Evolutionary conservation across 2,329 filamentous ascomycete species (phyloP), one percentile per base, ranked within the genome.

Genomic region (Hirsutella rhossiliensis): DNA sequence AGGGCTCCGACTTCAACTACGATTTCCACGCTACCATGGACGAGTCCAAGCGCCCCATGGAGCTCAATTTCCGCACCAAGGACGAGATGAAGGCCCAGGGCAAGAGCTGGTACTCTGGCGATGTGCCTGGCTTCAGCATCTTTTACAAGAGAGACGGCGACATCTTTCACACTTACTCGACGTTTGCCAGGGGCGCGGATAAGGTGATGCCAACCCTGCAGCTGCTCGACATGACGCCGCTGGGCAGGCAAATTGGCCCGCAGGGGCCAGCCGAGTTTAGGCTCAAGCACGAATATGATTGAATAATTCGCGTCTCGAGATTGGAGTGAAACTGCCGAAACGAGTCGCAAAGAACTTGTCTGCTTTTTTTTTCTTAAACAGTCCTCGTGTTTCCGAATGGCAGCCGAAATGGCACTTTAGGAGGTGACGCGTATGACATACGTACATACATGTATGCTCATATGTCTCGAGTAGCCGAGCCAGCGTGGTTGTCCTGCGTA

Each of bases 91-190:
- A 57, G 17, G 48, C 46, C 11, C 54, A 57, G 20, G 62, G 54
- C 4, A 56, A 54, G 45, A 47, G 44, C 20, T 54, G 49, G 42
- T 53, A 54, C 20, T 52, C 50, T 13, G 60, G 60, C 1, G 63
- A 67, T 32, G 52, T 59, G 18, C 59, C 62, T 2, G 63, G 62
- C 5, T 53, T 63, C 23, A 65, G 63, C 44, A 57, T 65, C 6
- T 67, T 66, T 31, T 48, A 56, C 32, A 59, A 55, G 44, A 51
- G 57, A 11, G 55, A 52, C 4, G 56, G 55, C 0, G 52, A 57
- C 3, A 46, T 65, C 3, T 66, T 60, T 44, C 61, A 67, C 49
- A 65, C 61, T 3, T 67, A 68, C 46, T 62, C 58, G 23, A 52
- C 54, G 2, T 63, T 56, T 51, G 52, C 49, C 6, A 53, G 61